Evolutionary conservation across 2,329 filamentous ascomycete genomes (phyloP).

Genomic region (Blumeriella jaapii): DNA sequence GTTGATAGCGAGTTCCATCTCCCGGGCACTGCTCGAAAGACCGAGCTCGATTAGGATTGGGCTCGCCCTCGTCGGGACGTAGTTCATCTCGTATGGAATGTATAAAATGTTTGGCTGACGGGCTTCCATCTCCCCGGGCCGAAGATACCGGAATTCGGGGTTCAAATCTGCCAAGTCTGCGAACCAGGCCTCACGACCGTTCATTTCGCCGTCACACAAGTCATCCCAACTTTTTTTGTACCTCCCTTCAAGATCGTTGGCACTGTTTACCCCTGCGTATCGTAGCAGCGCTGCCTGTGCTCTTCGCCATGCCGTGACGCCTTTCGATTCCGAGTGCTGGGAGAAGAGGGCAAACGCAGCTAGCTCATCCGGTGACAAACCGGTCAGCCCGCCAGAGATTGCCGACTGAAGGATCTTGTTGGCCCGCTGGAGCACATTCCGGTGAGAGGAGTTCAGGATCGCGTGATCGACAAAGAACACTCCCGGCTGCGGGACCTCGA

Average conservation of each 20-base stretch:
- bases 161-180: neutral
- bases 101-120: slow-evolving; percentile 4
- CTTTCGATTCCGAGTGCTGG: neutral
- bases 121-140: slow-evolving; percentile 7
- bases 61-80: neutral
- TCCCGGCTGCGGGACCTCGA: slow-evolving; percentile 5
- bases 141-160: slow-evolving; percentile 8
- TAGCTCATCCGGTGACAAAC: neutral
- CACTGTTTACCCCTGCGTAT: neutral
- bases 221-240: neutral
- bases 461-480: slow-evolving; percentile 11
- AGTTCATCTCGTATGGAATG: slow-evolving; percentile 5
- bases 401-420: slow-evolving; percentile 1
- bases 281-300: slow-evolving; percentile 1
- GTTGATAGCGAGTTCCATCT: slow-evolving; percentile 1
- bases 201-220: neutral
- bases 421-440: neutral
- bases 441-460: neutral
- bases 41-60: neutral
- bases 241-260: neutral
- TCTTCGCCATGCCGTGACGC: neutral
- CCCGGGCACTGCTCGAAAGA: neutral
- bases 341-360: neutral
- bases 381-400: neutral
- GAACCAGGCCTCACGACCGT: neutral